A percentile compares a stretch with the other conserved stretches of the same genome.
Evolutionary conservation across 2,329 filamentous ascomycete species (phyloP).

Genomic region (Spiromastix sp.): DNA sequence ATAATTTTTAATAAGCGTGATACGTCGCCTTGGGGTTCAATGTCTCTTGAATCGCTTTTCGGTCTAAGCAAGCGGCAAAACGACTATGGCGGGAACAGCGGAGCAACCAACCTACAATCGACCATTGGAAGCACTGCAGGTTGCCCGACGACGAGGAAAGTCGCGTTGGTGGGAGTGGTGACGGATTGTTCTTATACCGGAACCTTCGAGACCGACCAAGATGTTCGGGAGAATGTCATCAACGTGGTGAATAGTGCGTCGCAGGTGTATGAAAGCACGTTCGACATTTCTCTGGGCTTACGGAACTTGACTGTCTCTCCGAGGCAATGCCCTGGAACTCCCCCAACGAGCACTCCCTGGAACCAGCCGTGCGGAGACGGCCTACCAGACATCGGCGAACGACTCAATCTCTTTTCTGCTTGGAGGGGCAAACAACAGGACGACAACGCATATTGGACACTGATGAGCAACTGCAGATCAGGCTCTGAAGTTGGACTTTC

Average conservation of each 20-base stretch:
- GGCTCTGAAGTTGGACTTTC: slow-evolving; percentile 77
- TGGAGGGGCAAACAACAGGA: slow-evolving; percentile 77
- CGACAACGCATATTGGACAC: slow-evolving; percentile 82
- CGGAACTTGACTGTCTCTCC: slow-evolving; percentile 74
- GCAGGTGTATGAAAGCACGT: slow-evolving; percentile 74
- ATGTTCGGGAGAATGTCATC: slow-evolving; percentile 68
- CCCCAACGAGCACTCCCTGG: slow-evolving; percentile 63
- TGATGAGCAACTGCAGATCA: slow-evolving; percentile 70
- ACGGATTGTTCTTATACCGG: slow-evolving; percentile 84
- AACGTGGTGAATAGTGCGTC: slow-evolving; percentile 77
- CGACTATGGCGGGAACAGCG: slow-evolving; percentile 62
- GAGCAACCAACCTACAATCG: slow-evolving; percentile 56
- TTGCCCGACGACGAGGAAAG: slow-evolving; percentile 80
- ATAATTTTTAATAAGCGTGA: slow-evolving; percentile 43
- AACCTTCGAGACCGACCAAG: slow-evolving; percentile 55
- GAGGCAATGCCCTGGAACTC: slow-evolving; percentile 59
- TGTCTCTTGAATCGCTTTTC: slow-evolving; percentile 57
- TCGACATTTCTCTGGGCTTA: slow-evolving; percentile 90
- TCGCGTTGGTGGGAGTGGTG: slow-evolving; percentile 83
- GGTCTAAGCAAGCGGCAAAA: slow-evolving; percentile 53
- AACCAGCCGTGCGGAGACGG: slow-evolving; percentile 58
- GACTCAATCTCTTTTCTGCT: slow-evolving; percentile 75
- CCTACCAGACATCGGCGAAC: slow-evolving; percentile 55
- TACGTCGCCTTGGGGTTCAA: slow-evolving; percentile 46
- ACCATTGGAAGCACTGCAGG: slow-evolving; percentile 76